Evolutionary conservation across 192 early-diverging fungal species (phyloP), one percentile per base, ranked within the genome.

Genomic region (Jimgerdemannia flammicorona): DNA sequence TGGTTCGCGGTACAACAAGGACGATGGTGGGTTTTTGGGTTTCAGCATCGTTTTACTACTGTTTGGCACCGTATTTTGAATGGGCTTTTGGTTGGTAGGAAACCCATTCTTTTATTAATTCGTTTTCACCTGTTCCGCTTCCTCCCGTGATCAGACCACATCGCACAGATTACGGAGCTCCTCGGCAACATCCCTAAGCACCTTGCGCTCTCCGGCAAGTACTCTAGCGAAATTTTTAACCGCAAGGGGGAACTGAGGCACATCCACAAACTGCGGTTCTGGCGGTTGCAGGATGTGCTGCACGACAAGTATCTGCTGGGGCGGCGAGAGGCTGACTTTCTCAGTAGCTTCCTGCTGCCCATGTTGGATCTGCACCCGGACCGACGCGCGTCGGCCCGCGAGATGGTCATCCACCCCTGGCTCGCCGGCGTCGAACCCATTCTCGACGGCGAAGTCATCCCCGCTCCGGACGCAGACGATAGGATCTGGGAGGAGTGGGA

Each of bases 131-230:
- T 44, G 44, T 49, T 29, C 42, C n/a, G n/a, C 65, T 64, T 19
- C 59, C 43, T 69, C 73, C 40, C 40, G 73, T 40, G 9, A 75
- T 59, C 70, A 94, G 97, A 99, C 82, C 97, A 99, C 76, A 86
- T 99, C 70, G 97, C 97, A 0, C 97, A 97, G 83, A 98, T 99
- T 71, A 91, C 95, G 41, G 97, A 99, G 80, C 89, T 97, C 17
- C 78, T 99, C 40, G 97, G 96, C n/a, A 84, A 85, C 3, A 93
- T 97, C 78, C 92, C 93, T 0, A 92, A 88, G 77, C 84, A 87
- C 59, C 83, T 99, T 75, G 91, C 95, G 0, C 83, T 93, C 59
- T 89, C 86, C 3, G 97, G 97, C 18, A 94, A 93, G 81, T 95
- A 93, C 76, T 92, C 91, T 20, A 82, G 79, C 44, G 94, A 96